Evolutionary conservation across 495 filamentous ascomycete species (phyloP), one percentile per base, ranked within the genome.

Genomic region (Elasticomyces elasticus): DNA sequence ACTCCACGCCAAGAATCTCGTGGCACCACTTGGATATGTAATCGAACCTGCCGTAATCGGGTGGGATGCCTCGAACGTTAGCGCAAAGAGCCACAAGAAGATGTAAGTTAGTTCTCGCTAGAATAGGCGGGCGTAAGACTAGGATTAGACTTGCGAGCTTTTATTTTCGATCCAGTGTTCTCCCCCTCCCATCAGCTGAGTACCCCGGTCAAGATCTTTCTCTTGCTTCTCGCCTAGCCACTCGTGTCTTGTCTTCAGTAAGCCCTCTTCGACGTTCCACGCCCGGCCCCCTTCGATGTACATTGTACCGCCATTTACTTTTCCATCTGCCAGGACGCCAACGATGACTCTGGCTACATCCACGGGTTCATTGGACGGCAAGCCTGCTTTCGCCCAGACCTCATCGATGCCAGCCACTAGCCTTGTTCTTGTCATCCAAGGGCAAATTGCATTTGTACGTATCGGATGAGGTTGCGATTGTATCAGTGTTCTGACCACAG

Each of bases 381-480:
- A 62, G 11, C 66, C 66, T 24, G 70, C 72, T 52, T 67, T 60
- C 19, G 62, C 52, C 76, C 76, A 79, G 13, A 61, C 59, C 11
- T 69, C 62, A 42, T 68, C 59, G 17, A 77, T 66, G 15, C 69
- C 71, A 37, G 66, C 64, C 9, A 72, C 68, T 17, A 74, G 69
- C 11, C 67, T 64, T 6, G 71, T 76, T 40, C 70, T 60, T 1
- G 74, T 76, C 63, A 75, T 72, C 76, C 75, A 79, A 0, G 77
- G 77, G 56, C 76, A 78, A 49, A 79, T 68, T 13, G 72, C 71
- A 58, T 79, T 80, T 52, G 73, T 69, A 20, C 77, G 71, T 20
- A 79, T 49, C 25, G 46, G 27, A 40, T 56, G 30, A 17, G 57
- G 52, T 35, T 49, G 9, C 31, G 49, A 19, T 17, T 43, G 33